Conservation (phyloP, 1,139 yeast genomes). For the Hansenula anomala region DNA sequence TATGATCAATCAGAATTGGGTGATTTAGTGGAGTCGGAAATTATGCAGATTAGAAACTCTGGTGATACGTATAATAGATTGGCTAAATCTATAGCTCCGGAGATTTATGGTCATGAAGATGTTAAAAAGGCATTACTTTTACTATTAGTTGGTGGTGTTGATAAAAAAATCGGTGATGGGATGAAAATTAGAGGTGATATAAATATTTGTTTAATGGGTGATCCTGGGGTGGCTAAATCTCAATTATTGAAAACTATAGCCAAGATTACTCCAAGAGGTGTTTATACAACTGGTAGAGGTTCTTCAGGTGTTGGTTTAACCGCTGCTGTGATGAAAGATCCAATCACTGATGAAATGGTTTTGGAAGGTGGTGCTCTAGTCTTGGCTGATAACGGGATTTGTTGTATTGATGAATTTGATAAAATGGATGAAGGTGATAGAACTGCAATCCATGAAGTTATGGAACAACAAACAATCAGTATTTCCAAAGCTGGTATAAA, state of each 20-base stretch:
- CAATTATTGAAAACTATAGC: conserved; percentile 89
- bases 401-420: conserved; percentile 98
- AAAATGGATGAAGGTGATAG: conserved; percentile 97
- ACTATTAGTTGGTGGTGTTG: conserved; percentile 90
- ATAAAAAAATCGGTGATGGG: conserved; percentile 94
- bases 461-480: conserved; percentile 99
- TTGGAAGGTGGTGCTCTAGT: conserved; percentile 98
- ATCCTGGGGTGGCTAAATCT: conserved; percentile 99
- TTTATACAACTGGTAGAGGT: conserved; percentile 98
- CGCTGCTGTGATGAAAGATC: conserved; percentile 98
- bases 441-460: conserved; percentile 98
- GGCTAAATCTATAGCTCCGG: conserved; percentile 94
- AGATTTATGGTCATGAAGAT: conserved; percentile 91
- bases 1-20: conserved; percentile 66
- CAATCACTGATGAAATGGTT: conserved; percentile 97
- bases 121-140: conserved; percentile 86
- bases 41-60: conserved; percentile 46
- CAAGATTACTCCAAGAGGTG: conserved; percentile 94
- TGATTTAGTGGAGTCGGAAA: conserved; percentile 48
- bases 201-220: conserved; percentile 96
- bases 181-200: conserved; percentile 97
- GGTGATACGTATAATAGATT: conserved; percentile 78
- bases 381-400: conserved; percentile 94
- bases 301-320: conserved; percentile 99
- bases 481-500: conserved; percentile 98